Percentiles rank a stretch among this genome's conserved stretches.
Conservation (phyloP, 139 green algal genomes). For the Pleodorina starrii region DNA sequence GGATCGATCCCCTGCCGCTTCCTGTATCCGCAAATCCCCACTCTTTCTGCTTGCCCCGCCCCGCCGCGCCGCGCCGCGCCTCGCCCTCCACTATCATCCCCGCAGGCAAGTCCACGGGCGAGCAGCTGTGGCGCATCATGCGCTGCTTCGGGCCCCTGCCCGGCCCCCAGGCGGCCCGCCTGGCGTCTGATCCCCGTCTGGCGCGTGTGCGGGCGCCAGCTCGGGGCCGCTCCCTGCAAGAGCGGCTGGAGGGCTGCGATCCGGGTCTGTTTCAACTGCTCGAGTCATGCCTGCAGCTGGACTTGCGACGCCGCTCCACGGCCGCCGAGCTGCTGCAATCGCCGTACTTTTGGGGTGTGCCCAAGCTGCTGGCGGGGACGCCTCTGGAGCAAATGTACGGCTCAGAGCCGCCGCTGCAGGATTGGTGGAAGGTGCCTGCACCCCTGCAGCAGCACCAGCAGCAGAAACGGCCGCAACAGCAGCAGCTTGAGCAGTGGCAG, state of each 20-base stretch:
- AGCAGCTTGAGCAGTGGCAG: neutral
- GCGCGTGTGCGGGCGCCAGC: neutral
- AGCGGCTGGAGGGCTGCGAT: slow-evolving; percentile 11
- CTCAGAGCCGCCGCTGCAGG: neutral
- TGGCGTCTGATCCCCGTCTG: slow-evolving; percentile 32
- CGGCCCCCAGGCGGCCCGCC: slow-evolving; percentile 38
- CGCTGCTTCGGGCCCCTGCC: slow-evolving; percentile 68
- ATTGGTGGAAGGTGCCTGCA: neutral
- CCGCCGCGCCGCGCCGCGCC: too few relatives aligned
- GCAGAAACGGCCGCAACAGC: neutral
- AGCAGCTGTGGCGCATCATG: slow-evolving; percentile 85
- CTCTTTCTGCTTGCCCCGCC: too few relatives aligned
- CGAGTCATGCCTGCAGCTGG: slow-evolving; percentile 29
- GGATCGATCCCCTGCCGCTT: too few relatives aligned
- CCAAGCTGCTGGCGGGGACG: neutral
- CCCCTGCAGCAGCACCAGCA: neutral
- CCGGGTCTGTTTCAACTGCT: slow-evolving; percentile 12
- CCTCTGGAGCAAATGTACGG: neutral
- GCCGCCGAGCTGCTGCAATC: slow-evolving; percentile 18
- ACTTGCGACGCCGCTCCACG: neutral
- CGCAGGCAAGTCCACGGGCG: slow-evolving; percentile 68
- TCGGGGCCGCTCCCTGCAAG: neutral
- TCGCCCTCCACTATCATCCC: too few relatives aligned
- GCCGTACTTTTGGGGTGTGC: slow-evolving; percentile 35
- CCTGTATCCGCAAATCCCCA: too few relatives aligned